phyloP scores from a whole-genome alignment of 2,329 filamentous ascomycete species.

The Beauveria scarabaeidicola region DNA sequence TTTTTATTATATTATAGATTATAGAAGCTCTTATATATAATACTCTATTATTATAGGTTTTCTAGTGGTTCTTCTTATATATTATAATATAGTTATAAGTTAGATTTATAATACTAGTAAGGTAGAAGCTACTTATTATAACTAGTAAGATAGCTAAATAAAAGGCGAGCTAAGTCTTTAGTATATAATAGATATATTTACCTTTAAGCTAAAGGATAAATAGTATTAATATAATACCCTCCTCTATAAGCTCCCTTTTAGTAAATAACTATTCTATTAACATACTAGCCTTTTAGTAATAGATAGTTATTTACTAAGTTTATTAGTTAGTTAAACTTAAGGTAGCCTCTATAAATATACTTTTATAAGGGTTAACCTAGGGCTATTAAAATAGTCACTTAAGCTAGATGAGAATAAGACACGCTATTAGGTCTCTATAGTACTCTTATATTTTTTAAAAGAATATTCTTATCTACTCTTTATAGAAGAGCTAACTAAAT shows the following conservation, averaged over 20 bases:
- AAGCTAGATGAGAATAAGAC: neutral
- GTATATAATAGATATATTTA: neutral
- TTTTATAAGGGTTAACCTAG: neutral
- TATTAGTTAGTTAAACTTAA: neutral
- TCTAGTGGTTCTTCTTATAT: no score
- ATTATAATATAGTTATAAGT: neutral
- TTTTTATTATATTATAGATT: no score
- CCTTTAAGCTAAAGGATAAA: neutral
- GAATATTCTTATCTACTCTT: neutral
- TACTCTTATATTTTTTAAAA: neutral
- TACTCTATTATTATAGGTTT: no score
- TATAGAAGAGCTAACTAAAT: neutral
- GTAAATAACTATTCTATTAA: neutral
- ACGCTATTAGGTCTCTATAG: neutral
- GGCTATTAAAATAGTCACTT: neutral
- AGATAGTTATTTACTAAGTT: neutral
- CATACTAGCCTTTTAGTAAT: neutral
- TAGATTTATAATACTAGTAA: neutral
- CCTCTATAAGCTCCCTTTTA: neutral
- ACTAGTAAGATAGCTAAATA: neutral
- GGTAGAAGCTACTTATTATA: neutral
- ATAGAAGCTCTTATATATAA: no score
- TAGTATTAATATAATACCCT: neutral
- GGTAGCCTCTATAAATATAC: neutral
- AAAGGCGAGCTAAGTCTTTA: neutral